A percentile compares a stretch with the other conserved stretches of the same genome.
These are phyloP conservation scores for Verticillium isaacii DNA, from an alignment of 2,329 filamentous ascomycete genomes.

Conservation along the genomic window DNA sequence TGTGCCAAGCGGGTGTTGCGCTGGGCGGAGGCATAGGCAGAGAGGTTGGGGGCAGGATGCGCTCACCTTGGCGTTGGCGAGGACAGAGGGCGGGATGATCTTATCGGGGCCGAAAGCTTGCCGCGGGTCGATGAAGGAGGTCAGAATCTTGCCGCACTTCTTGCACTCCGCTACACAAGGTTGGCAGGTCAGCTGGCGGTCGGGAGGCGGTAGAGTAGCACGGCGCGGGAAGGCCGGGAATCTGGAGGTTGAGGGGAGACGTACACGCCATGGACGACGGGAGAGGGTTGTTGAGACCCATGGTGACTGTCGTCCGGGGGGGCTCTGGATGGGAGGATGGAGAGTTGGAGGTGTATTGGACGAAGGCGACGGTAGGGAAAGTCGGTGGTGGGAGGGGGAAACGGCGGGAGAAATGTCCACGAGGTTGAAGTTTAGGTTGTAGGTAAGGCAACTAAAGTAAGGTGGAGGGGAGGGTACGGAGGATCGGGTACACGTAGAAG, in stretches of 20 bases:
- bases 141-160: slow-evolving; percentile 93
- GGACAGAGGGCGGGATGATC: slow-evolving; percentile 85
- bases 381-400: not conserved
- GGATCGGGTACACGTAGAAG: not conserved
- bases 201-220: slow-evolving; percentile 8
- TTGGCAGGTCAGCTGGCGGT: slow-evolving; percentile 4
- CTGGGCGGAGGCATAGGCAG: slow-evolving; percentile 4
- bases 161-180: slow-evolving; percentile 79
- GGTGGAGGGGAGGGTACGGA: not conserved
- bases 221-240: slow-evolving; percentile 13
- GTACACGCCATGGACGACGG: slow-evolving; percentile 65
- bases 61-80: slow-evolving; percentile 82
- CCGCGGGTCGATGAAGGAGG: slow-evolving; percentile 88
- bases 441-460: not conserved
- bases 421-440: not conserved
- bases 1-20: not conserved
- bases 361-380: not conserved
- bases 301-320: slow-evolving; percentile 23
- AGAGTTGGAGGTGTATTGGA: not conserved
- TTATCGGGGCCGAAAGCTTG: slow-evolving; percentile 96
- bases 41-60: slow-evolving; percentile 2
- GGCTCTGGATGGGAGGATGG: not conserved
- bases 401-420: not conserved
- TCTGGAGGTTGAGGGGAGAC: slow-evolving; percentile 24
- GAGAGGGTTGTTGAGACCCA: slow-evolving; percentile 64